Conservation (phyloP, 2,329 filamentous ascomycete genomes). For the Penicillium sp. region DNA sequence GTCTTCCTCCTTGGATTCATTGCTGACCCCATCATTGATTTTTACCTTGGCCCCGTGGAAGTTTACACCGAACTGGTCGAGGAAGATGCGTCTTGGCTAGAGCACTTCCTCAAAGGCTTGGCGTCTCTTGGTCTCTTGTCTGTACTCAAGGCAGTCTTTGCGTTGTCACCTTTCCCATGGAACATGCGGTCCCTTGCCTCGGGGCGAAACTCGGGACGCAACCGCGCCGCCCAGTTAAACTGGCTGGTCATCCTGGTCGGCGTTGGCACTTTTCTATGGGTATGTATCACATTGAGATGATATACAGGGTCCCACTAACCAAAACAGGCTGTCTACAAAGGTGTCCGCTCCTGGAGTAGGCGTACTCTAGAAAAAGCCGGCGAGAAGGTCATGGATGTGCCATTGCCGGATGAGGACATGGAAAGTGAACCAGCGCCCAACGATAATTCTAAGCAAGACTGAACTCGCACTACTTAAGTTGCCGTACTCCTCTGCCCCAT, state of each 20-base stretch:
- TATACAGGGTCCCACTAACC: conserved; percentile 18
- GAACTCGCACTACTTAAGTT: conserved; percentile 89
- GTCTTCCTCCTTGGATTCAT: conserved; percentile 87
- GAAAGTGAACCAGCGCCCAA: conserved; percentile 54
- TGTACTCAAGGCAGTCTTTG: conserved; percentile 76
- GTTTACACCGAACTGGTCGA: conserved; percentile 51
- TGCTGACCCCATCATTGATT: conserved; percentile 86
- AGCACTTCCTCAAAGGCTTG: conserved; percentile 87
- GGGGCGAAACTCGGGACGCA: conserved; percentile 64
- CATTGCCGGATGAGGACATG: conserved; percentile 53
- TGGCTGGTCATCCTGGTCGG: conserved; percentile 79
- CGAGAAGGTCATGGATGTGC: conserved; percentile 78
- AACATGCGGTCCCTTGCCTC: conserved; percentile 66
- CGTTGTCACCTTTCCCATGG: conserved; percentile 72
- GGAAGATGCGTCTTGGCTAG: conserved; percentile 66
- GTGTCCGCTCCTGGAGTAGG: conserved; percentile 71
- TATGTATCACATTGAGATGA: conserved; percentile 49
- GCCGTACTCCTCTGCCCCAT: conserved; percentile 73
- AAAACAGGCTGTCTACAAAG: conserved; percentile 74
- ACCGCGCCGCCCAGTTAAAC: conserved; percentile 75
- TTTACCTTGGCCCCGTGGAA: conserved; percentile 78
- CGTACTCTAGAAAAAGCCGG: conserved; percentile 74
- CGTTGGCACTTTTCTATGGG: conserved; percentile 73
- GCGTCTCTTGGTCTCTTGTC: conserved; percentile 87
- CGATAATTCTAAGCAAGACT: conserved; percentile 30